Conservation (phyloP, 2,329 filamentous ascomycete species). For the Fonsecaea monophora region DNA sequence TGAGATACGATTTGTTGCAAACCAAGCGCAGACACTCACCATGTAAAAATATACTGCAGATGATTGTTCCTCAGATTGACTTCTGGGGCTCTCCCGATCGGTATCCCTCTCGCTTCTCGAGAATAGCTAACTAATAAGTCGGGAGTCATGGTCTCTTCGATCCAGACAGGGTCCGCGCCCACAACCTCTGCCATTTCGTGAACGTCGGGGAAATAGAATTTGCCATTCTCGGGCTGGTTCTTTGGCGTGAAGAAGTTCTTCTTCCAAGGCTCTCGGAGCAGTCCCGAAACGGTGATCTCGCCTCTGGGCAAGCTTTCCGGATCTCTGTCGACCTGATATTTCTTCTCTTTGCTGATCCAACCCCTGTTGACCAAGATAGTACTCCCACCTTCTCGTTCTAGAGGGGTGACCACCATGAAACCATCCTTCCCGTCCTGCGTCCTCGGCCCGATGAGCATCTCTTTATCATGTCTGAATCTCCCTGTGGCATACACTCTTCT, state of each 20-base stretch:
- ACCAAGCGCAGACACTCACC: constrained; percentile 64
- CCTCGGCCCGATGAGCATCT: constrained; percentile 94
- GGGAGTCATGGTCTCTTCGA: constrained; percentile 92
- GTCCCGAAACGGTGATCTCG: constrained; percentile 78
- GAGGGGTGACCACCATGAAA: constrained; percentile 87
- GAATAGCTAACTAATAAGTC: constrained; percentile 79
- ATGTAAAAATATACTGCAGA: constrained; percentile 98
- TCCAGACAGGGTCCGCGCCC: constrained; percentile 87
- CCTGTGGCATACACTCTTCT: constrained; percentile 80
- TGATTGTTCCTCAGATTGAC: constrained; percentile 97
- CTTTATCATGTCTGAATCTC: constrained; percentile 80
- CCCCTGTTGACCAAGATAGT: constrained; percentile 88
- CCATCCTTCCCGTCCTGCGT: constrained; percentile 89
- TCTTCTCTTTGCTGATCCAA: constrained; percentile 83
- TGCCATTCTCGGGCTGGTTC: constrained; percentile 79
- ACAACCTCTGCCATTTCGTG: constrained; percentile 83
- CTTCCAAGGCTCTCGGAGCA: constrained; percentile 89
- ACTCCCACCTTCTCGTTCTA: constrained; percentile 71
- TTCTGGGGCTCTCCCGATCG: constrained; percentile 84
- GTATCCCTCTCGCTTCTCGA: constrained; percentile 79
- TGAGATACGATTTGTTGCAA: constrained; percentile 34
- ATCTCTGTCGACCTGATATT: constrained; percentile 65
- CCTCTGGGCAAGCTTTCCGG: constrained; percentile 70
- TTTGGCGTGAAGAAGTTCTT: constrained; percentile 97
- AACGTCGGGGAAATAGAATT: constrained; percentile 96